Conservation (phyloP, 2,329 filamentous ascomycete genomes). For the Neofusicoccum ribis region DNA sequence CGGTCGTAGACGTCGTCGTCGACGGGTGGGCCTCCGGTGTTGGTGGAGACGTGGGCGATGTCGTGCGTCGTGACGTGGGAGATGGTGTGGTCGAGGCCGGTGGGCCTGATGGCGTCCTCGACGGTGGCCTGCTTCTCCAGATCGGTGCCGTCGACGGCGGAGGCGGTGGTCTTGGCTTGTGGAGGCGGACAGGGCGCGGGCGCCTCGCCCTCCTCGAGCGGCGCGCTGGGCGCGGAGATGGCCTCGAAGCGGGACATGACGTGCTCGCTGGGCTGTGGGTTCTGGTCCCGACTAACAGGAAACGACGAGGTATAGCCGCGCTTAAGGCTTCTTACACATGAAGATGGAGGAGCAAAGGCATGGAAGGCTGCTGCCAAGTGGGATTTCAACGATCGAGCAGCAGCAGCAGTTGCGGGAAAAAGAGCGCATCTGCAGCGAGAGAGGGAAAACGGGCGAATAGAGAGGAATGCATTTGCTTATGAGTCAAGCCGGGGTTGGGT, state of each 20-base stretch:
- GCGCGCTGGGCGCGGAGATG: constrained; percentile 12
- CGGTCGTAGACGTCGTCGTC: constrained; percentile 62
- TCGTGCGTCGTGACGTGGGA: constrained; percentile 28
- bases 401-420: not conserved
- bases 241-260: constrained; percentile 15
- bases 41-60: constrained; percentile 8
- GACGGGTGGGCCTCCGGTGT: not conserved
- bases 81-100: constrained; percentile 33
- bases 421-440: not conserved
- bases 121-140: constrained; percentile 15
- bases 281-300: not conserved
- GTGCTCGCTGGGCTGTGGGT: not conserved
- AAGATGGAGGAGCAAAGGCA: not conserved
- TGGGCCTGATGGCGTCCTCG: constrained; percentile 22
- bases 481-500: not conserved
- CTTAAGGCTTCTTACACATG: not conserved
- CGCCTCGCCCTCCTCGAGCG: not conserved
- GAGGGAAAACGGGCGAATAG: not conserved
- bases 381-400: not conserved
- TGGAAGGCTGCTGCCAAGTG: not conserved
- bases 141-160: not conserved
- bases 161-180: not conserved
- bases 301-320: not conserved
- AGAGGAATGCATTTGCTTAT: constrained; percentile 16
- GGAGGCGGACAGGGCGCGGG: not conserved